phyloP scores from a whole-genome alignment of 78 protist genomes.

The Emiliania huxleyi region DNA sequence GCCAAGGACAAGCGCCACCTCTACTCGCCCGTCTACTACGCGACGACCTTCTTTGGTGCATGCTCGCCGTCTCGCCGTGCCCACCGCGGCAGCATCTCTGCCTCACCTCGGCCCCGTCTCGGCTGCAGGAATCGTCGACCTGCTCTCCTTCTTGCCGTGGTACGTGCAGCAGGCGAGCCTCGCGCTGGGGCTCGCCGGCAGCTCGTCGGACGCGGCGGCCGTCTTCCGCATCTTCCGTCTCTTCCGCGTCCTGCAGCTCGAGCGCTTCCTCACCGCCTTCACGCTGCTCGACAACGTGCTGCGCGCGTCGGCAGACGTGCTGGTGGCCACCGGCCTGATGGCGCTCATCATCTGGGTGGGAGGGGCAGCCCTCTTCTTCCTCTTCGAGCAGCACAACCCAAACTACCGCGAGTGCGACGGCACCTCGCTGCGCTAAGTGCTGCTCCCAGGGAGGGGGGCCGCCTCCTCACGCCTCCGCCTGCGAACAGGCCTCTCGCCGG shows the following conservation, averaged over 20 bases:
- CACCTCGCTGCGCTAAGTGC: no score
- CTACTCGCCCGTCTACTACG: not conserved
- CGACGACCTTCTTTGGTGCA: not conserved
- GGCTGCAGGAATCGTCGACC: no score
- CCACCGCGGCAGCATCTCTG: no score
- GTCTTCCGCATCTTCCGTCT: not conserved
- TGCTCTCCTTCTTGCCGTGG: not conserved
- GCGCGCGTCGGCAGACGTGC: not conserved
- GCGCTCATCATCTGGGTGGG: not conserved
- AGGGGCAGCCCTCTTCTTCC: not conserved
- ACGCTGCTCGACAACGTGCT: not conserved
- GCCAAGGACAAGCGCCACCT: not conserved
- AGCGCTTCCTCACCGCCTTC: not conserved
- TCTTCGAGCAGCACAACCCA: not conserved
- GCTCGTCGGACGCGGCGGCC: not conserved
- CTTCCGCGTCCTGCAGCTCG: not conserved
- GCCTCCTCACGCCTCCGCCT: no score
- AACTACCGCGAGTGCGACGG: not conserved
- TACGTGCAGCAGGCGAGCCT: not conserved
- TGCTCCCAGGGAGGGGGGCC: no score
- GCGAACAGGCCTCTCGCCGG: no score
- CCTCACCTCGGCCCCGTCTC: no score
- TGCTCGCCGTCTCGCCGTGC: no score
- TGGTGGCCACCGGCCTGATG: not conserved
- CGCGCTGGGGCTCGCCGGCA: not conserved